Evolutionary conservation across 192 early-diverging fungal species (phyloP).

Genomic region (Mortierella hygrophila): DNA sequence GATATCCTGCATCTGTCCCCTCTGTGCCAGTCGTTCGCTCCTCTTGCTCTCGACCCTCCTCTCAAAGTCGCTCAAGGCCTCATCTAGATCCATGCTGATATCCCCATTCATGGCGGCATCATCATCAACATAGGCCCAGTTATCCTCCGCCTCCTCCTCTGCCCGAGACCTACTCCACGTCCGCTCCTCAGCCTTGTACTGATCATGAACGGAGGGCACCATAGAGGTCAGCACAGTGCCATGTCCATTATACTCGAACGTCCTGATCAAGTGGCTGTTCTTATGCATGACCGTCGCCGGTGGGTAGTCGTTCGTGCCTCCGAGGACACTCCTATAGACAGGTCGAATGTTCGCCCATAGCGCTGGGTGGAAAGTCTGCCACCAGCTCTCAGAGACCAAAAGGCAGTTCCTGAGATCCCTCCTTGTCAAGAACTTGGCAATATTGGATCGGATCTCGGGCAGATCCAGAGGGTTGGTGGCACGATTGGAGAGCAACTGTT

Average conservation of each 20-base stretch:
- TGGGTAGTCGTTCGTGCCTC: slow-evolving; percentile 31
- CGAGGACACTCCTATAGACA: slow-evolving; percentile 36
- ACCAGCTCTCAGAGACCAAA: slow-evolving; percentile 28
- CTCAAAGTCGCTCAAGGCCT: slow-evolving; percentile 37
- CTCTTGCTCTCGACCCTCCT: slow-evolving; percentile 3
- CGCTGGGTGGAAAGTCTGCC: slow-evolving; percentile 25
- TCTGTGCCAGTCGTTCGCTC: not conserved
- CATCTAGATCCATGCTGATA: not conserved
- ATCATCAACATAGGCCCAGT: slow-evolving; percentile 33
- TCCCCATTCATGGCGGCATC: not conserved
- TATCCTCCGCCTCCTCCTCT: slow-evolving; percentile 16
- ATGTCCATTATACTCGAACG: slow-evolving; percentile 48
- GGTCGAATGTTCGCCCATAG: slow-evolving; percentile 30
- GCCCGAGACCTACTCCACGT: slow-evolving; percentile 12
- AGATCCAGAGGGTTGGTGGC: slow-evolving; percentile 32
- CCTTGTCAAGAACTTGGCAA: slow-evolving; percentile 22
- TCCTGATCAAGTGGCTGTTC: slow-evolving; percentile 28
- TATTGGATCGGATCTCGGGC: slow-evolving; percentile 33
- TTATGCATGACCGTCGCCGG: slow-evolving; percentile 16
- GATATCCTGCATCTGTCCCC: not conserved
- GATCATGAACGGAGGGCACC: slow-evolving; percentile 4
- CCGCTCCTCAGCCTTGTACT: not conserved
- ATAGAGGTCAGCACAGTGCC: slow-evolving; percentile 24
- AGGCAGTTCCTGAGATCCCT: slow-evolving; percentile 22
- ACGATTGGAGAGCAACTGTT: not conserved